phyloP scores from a whole-genome alignment of 306 rosid species.

The Casuarina equisetifolia region DNA sequence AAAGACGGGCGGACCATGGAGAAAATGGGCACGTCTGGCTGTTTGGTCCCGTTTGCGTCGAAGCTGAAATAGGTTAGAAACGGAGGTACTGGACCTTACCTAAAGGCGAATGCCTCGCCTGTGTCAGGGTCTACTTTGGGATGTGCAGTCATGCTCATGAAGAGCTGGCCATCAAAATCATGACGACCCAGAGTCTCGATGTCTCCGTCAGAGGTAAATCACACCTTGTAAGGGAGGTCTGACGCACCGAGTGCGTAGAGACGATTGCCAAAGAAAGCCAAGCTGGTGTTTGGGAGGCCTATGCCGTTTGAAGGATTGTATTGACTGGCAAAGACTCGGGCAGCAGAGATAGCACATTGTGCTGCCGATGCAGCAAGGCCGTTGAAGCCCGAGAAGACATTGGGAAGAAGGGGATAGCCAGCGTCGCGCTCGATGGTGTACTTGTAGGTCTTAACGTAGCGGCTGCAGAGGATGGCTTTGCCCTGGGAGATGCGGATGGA shows the following conservation, averaged over 20 bases:
- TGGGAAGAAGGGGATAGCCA: slow-evolving; percentile 67
- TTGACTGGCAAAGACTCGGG: slow-evolving; percentile 56
- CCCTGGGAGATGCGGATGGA: slow-evolving; percentile 54
- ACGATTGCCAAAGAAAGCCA: slow-evolving; percentile 56
- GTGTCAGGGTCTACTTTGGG: slow-evolving; percentile 70
- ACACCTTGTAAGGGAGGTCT: slow-evolving; percentile 65
- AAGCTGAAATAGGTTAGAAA: slow-evolving; percentile 74
- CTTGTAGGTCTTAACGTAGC: slow-evolving; percentile 70
- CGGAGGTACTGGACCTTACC: slow-evolving; percentile 75
- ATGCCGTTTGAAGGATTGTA: slow-evolving; percentile 65
- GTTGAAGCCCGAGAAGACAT: slow-evolving; percentile 71
- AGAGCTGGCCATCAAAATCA: slow-evolving; percentile 68
- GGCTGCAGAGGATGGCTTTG: slow-evolving; percentile 70
- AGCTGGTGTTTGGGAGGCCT: slow-evolving; percentile 78
- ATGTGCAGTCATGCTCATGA: slow-evolving; percentile 79
- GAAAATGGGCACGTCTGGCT: slow-evolving; percentile 64
- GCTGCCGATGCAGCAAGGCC: slow-evolving; percentile 67
- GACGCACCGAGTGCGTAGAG: slow-evolving; percentile 81
- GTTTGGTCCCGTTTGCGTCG: slow-evolving; percentile 47
- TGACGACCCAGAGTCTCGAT: slow-evolving; percentile 56
- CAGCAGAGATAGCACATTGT: slow-evolving; percentile 60
- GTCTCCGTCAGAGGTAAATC: slow-evolving; percentile 46
- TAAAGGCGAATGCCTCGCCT: slow-evolving; percentile 77
- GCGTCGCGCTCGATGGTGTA: slow-evolving; percentile 62
- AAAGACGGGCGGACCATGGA: slow-evolving; percentile 67